Evolutionary conservation across 352 stramenopile genomes (phyloP).

Genomic region (Pythium sukuiense): DNA sequence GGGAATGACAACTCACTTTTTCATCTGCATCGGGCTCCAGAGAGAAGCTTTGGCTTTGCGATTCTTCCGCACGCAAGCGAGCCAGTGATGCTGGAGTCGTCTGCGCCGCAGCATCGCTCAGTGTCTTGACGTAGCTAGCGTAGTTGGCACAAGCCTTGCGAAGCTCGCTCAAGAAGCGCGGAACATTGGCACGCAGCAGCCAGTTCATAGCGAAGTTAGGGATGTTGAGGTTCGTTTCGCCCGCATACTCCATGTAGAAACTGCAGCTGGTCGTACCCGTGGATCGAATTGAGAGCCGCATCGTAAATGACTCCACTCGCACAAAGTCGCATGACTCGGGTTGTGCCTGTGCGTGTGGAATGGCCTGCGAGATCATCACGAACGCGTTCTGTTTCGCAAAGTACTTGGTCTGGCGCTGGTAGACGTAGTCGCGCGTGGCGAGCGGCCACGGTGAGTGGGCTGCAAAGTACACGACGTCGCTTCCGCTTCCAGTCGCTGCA

Average conservation of each 20-base stretch:
- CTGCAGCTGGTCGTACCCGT: constrained; percentile 61
- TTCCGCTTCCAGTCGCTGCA: constrained; percentile 28
- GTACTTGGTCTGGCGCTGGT: constrained; percentile 57
- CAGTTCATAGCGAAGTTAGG: constrained; percentile 69
- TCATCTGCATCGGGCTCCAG: not conserved
- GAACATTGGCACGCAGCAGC: constrained; percentile 50
- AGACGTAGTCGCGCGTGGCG: constrained; percentile 79
- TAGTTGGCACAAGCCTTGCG: constrained; percentile 62
- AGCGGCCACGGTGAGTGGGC: constrained; percentile 67
- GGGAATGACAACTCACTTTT: not conserved
- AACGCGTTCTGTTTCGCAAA: constrained; percentile 56
- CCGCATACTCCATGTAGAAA: constrained; percentile 74
- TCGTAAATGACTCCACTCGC: constrained; percentile 63
- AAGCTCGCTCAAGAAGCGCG: constrained; percentile 64
- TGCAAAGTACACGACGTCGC: constrained; percentile 68
- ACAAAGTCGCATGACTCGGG: constrained; percentile 35
- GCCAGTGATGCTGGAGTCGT: constrained; percentile 6
- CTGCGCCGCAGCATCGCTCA: constrained; percentile 17
- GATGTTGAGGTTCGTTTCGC: constrained; percentile 79
- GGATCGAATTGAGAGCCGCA: constrained; percentile 62
- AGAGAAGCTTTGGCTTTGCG: not conserved
- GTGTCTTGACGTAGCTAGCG: constrained; percentile 25
- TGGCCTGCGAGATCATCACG: constrained; percentile 62
- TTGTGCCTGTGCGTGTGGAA: constrained; percentile 49
- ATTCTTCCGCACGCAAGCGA: not conserved